Evolutionary conservation across 805 yeast species (phyloP).

Genomic region (Scheffersomyces lignosus): DNA sequence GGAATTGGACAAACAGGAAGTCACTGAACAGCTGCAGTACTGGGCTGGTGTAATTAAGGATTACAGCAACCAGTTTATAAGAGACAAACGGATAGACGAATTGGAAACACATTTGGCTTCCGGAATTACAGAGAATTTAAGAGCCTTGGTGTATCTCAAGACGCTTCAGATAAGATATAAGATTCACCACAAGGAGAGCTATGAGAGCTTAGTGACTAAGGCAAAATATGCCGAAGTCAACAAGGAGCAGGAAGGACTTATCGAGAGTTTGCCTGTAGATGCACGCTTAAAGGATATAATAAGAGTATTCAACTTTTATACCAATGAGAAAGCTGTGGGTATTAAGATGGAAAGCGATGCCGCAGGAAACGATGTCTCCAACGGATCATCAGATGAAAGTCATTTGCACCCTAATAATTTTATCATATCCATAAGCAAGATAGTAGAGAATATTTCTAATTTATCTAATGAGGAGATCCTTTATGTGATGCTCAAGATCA

Average conservation of each 20-base stretch:
- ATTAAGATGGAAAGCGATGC: slow-evolving; percentile 11
- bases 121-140: slow-evolving; percentile 32
- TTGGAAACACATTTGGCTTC: slow-evolving; percentile 22
- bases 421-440: slow-evolving; percentile 19
- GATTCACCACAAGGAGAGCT: slow-evolving; percentile 29
- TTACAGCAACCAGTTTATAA: slow-evolving; percentile 12
- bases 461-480: slow-evolving; percentile 27
- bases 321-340: slow-evolving; percentile 15
- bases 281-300: slow-evolving; percentile 22
- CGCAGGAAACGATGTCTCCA: slow-evolving; percentile 7
- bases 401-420: slow-evolving; percentile 19
- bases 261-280: slow-evolving; percentile 18
- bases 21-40: slow-evolving; percentile 9
- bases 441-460: slow-evolving; percentile 18
- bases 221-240: slow-evolving; percentile 7
- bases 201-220: slow-evolving; percentile 27
- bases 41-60: slow-evolving; percentile 20
- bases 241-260: slow-evolving; percentile 11
- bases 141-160: slow-evolving; percentile 34
- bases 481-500: slow-evolving; percentile 33
- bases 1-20: slow-evolving; percentile 1
- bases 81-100: slow-evolving; percentile 6
- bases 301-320: slow-evolving; percentile 32
- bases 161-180: slow-evolving; percentile 29
- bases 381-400: slow-evolving; percentile 1